Percentiles rank a stretch among this genome's conserved stretches.
These are phyloP conservation scores for Favolaschia claudopus DNA, from an alignment of 768 basidiomycete species.

Conservation along the genomic window DNA sequence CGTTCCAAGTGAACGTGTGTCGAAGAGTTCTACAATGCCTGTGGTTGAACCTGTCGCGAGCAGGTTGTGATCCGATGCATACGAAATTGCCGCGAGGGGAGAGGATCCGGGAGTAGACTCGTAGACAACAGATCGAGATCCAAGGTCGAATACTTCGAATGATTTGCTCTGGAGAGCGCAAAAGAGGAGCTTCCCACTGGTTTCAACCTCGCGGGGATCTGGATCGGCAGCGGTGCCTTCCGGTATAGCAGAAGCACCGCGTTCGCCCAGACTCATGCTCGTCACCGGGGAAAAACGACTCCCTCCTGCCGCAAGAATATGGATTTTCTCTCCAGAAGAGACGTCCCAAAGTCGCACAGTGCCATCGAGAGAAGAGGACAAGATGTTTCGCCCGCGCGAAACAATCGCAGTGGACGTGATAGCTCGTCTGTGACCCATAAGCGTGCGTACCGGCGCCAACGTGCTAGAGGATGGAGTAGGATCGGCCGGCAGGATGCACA, in stretches of 20 bases:
- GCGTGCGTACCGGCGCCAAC: constrained; percentile 61
- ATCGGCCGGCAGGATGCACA: constrained; percentile 71
- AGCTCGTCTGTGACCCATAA: constrained; percentile 71
- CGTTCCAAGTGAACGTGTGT: constrained; percentile 52
- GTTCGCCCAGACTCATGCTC: constrained; percentile 53
- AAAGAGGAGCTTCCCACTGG: constrained; percentile 56
- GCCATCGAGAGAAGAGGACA: constrained; percentile 74
- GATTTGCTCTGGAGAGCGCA: constrained; percentile 63
- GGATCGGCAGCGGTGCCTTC: background rate
- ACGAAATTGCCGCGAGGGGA: constrained; percentile 53
- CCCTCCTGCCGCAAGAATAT: constrained; percentile 48
- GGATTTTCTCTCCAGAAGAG: constrained; percentile 55
- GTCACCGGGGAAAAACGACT: constrained; percentile 48
- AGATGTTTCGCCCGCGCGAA: constrained; percentile 67
- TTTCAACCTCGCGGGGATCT: constrained; percentile 55
- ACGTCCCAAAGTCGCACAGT: constrained; percentile 80
- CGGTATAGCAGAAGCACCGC: constrained; percentile 28
- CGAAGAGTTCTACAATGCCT: constrained; percentile 65
- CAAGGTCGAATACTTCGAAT: constrained; percentile 64
- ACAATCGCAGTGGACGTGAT: constrained; percentile 73
- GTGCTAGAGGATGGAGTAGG: constrained; percentile 36
- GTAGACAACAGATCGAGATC: constrained; percentile 42
- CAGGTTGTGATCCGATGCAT: constrained; percentile 47
- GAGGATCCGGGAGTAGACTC: constrained; percentile 34
- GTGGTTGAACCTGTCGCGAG: constrained; percentile 66